Percentiles rank a stretch among this genome's conserved stretches.
Evolutionary conservation across 75 land plant genomes (phyloP).

Genomic region (Chamaecyparis obtusa): DNA sequence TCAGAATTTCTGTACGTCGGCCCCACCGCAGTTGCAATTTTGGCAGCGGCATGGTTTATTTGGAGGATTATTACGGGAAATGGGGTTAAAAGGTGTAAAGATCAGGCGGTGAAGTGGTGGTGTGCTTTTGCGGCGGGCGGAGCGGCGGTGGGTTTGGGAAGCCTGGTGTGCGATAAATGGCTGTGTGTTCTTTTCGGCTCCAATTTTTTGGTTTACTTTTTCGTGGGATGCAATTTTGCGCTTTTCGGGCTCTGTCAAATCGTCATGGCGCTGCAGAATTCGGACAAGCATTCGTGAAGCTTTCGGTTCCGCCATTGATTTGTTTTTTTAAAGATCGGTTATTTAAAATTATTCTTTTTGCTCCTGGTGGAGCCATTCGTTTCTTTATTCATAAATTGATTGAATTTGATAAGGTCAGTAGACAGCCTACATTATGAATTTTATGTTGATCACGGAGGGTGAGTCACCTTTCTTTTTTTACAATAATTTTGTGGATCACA

Average conservation of each 20-base stretch:
- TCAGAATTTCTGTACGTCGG: not conserved
- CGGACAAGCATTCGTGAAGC: not conserved
- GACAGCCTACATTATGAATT: too few species aligned
- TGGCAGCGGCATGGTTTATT: not conserved
- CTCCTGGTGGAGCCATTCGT: not conserved
- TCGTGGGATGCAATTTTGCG: not conserved
- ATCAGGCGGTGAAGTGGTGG: not conserved
- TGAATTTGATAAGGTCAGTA: too few species aligned
- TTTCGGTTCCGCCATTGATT: too few species aligned
- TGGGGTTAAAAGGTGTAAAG: not conserved
- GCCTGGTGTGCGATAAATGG: constrained; percentile 1
- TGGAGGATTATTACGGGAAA: not conserved
- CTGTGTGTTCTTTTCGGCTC: not conserved
- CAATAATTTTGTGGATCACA: too few species aligned
- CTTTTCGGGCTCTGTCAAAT: not conserved
- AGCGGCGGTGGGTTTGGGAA: not conserved
- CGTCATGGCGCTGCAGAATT: not conserved
- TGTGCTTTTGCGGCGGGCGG: not conserved
- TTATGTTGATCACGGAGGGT: too few species aligned
- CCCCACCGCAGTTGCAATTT: not conserved
- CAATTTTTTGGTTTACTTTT: not conserved
- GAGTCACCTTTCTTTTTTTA: too few species aligned
- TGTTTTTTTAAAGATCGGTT: too few species aligned
- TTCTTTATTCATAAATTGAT: too few species aligned
- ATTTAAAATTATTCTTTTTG: not conserved